These are phyloP conservation scores for Lactifluus piperatus DNA, from an alignment of 768 basidiomycete genomes.

Conservation along the genomic window DNA sequence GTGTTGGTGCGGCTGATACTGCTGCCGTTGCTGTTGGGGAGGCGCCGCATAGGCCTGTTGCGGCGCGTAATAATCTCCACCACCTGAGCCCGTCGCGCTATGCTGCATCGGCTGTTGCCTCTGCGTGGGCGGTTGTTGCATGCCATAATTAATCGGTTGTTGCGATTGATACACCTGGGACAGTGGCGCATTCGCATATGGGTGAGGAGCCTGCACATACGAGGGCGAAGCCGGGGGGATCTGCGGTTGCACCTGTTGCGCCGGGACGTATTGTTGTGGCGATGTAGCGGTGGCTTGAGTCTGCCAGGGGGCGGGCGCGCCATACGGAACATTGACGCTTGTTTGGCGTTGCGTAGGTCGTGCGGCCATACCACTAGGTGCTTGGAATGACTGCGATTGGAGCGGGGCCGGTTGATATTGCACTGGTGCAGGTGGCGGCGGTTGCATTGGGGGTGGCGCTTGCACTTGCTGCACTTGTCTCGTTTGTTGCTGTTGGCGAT, in stretches of 20 bases:
- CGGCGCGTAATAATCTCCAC: conserved; percentile 12
- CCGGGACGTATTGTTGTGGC: conserved; percentile 19
- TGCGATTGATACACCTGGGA: conserved; percentile 8
- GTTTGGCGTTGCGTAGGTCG: conserved; percentile 10
- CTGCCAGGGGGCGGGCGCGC: conserved; percentile 4
- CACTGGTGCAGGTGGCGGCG: conserved; percentile 26
- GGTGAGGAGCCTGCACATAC: conserved; percentile 14
- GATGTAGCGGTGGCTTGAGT: not conserved
- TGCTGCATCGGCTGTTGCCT: conserved; percentile 12
- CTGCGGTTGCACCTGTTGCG: conserved; percentile 13
- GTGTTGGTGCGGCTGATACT: conserved; percentile 29
- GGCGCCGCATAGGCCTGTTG: conserved; percentile 9
- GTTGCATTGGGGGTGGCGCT: conserved; percentile 31
- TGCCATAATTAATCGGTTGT: not conserved
- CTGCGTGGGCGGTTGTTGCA: conserved; percentile 4
- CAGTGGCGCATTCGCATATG: conserved; percentile 14
- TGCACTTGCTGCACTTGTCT: conserved; percentile 20
- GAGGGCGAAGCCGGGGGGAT: conserved; percentile 7
- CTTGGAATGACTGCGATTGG: conserved; percentile 26
- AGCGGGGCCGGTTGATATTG: conserved; percentile 33
- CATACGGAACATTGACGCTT: conserved; percentile 6
- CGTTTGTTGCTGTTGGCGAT: conserved; percentile 23
- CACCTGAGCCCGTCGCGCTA: not conserved
- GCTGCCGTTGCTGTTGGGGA: conserved; percentile 18
- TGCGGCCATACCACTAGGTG: not conserved